phyloP scores from a whole-genome alignment of 2,329 filamentous ascomycete genomes.

The Fusarium drepaniforme region DNA sequence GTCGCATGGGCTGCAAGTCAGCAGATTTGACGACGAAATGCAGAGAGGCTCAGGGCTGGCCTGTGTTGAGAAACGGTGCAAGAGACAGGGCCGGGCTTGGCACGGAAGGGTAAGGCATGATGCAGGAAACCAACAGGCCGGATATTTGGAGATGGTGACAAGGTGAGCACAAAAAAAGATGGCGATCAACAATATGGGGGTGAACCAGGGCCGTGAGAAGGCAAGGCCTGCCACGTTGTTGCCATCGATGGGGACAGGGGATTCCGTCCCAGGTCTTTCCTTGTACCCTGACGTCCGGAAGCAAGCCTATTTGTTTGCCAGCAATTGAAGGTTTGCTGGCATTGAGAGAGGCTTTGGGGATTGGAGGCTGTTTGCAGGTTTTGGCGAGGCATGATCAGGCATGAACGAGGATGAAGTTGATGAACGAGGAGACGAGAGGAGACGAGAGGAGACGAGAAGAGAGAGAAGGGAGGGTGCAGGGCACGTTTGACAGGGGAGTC shows the following conservation, averaged over 20 bases:
- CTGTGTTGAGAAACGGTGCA: constrained; percentile 11
- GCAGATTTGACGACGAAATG: constrained; percentile 35
- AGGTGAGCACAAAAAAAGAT: constrained; percentile 20
- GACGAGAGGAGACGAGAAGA: constrained; percentile 1
- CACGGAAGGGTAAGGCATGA: constrained; percentile 5
- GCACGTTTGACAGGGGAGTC: constrained; percentile 29
- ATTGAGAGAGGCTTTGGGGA: not conserved
- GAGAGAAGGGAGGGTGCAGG: constrained; percentile 25
- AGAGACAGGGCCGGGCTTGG: constrained; percentile 2
- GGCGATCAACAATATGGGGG: constrained; percentile 32
- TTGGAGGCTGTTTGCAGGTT: constrained; percentile 15
- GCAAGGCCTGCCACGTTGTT: constrained; percentile 37
- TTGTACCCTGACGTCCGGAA: constrained; percentile 29
- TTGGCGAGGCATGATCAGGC: constrained; percentile 6
- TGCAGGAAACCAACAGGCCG: constrained; percentile 29
- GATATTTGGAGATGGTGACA: constrained; percentile 39
- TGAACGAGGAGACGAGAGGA: not conserved
- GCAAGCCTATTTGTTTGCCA: constrained; percentile 36
- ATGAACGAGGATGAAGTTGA: constrained; percentile 2
- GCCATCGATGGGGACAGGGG: constrained; percentile 27
- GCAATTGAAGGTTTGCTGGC: constrained; percentile 10
- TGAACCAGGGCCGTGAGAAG: constrained; percentile 20
- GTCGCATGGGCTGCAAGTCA: constrained; percentile 43
- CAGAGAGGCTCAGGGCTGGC: constrained; percentile 12
- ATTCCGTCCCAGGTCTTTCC: constrained; percentile 10